Base-by-base conservation (phyloP, 768 basidiomycete genomes). In the Atractiella rhizophila region DNA sequence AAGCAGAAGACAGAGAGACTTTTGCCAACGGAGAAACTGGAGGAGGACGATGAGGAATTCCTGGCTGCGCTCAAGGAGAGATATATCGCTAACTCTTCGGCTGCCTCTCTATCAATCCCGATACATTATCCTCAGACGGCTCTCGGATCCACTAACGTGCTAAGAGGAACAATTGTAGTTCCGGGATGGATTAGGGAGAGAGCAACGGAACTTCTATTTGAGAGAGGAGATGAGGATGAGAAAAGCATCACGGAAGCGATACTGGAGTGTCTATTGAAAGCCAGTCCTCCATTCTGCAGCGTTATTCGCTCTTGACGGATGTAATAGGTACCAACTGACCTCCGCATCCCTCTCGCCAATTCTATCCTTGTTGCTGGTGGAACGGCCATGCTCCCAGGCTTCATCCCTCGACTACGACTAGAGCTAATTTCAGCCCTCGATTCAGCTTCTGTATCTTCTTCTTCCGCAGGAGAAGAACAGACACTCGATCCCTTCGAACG, bases 151-250 rank as follows among this genome's bases (percentile, higher is more conserved):
- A n/a, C n/a, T n/a, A n/a, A n/a, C n/a, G n/a, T n/a, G n/a, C n/a
- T n/a, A n/a, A 35, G 24, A 38, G 74, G 78, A 0, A 81, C 74
- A 0, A 57, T 91, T 34, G 64, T 79, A 33, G 69, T 96, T 32
- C 88, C 88, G 1, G 88, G 88, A 2, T 98, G 91, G 91, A 67
- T 98, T 29, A 62, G 88, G 31, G 88, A 96, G 56, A 66, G 86
- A 12, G 76, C 76, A 1, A 73, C 85, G 1, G 91, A 96, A 57
- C 67, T 88, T 5, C 61, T 94, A 9, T 94, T 91, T 47, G 79
- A 81, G 54, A 13, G 32, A 3, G 80, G 79, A 5, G 81, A 85
- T 50, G 73, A 81, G 9, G 83, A 88, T 50, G 78, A 83, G 58
- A 68, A 67, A 46, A 82, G 77, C 46, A 62, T 86, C 6, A 76